These are phyloP conservation scores for Huntiella decipiens DNA, from an alignment of 2,329 filamentous ascomycete genomes.

Conservation along the genomic window DNA sequence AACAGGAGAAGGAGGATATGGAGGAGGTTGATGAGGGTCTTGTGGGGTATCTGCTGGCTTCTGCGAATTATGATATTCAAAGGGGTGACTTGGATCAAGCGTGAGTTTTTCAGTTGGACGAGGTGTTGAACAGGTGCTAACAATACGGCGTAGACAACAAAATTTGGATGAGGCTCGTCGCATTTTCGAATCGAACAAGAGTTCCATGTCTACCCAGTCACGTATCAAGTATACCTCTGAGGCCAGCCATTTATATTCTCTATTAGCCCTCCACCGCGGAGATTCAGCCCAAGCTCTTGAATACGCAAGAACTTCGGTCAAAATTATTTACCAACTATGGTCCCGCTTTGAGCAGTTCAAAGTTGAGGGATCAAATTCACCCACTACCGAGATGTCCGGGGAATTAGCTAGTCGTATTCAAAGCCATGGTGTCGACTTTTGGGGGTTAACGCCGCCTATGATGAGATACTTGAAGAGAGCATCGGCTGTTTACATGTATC, in stretches of 20 bases:
- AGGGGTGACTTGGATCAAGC: constrained; percentile 47
- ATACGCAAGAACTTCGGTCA: constrained; percentile 38
- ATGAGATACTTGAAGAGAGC: constrained; percentile 55
- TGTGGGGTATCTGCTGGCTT: constrained; percentile 39
- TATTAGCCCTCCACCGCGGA: constrained; percentile 43
- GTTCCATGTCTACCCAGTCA: constrained; percentile 27
- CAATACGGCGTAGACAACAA: background rate
- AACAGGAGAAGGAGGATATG: constrained; percentile 25
- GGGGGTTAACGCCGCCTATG: constrained; percentile 58
- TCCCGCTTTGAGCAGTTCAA: constrained; percentile 25
- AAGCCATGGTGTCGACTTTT: constrained; percentile 43
- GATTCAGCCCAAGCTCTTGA: constrained; percentile 37
- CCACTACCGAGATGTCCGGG: constrained; percentile 15
- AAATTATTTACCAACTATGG: constrained; percentile 37
- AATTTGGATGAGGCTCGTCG: constrained; percentile 8
- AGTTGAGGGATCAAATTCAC: constrained; percentile 14
- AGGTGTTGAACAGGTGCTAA: background rate
- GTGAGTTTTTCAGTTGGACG: constrained; percentile 16
- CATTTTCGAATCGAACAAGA: constrained; percentile 10
- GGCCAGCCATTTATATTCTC: constrained; percentile 37
- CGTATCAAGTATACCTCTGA: constrained; percentile 22
- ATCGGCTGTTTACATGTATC: constrained; percentile 59
- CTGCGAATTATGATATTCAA: constrained; percentile 54
- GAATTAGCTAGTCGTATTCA: constrained; percentile 11
- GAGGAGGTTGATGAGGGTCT: constrained; percentile 22